Base-by-base conservation (phyloP, 2,329 filamentous ascomycete genomes). In the Colletotrichum endophyticum region DNA sequence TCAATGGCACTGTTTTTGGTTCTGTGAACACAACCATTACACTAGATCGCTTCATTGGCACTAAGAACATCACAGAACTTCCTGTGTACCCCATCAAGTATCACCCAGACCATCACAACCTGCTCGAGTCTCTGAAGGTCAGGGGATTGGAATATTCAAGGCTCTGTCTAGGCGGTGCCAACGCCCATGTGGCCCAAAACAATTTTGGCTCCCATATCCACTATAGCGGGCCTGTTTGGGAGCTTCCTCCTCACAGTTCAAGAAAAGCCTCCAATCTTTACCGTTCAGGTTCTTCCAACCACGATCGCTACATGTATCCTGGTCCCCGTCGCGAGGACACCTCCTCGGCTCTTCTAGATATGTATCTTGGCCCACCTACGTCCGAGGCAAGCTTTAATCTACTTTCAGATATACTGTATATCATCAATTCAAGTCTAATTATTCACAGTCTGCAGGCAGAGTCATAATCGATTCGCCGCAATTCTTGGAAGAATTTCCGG, bases 361-460 rank as follows among this genome's bases (percentile, higher is more conserved):
- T 22, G 44, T 49, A 2, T 49, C 44, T 49, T 22, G 11, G 44
- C 6, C 44, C 44, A 1, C 44, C 44, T 3, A 49, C 44, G 9
- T 49, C 44, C 9, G 44, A 49, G 44, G 44, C 19, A 49, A 49
- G 39, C 39, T 2, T 49, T 5, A 49, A n/a, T 49, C 19, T 49
- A 12, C 19, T 0, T 6, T n/a, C 39, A 44, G 8, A n/a, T 19
- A 0, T 4, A 44, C 1, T 44, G 8, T 19, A 2, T 9, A n/a
- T 44, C 39, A n/a, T 49, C 19, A 49, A 5, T 12, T n/a, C 1
- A 49, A n/a, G 8, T 49, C 39, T 49, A 49, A 49, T 22, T 12
- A 49, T 22, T 3, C 1, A 1, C 3, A 49, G 44, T 49, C 44
- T 49, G 1, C 6, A 1, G 11, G 44, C 44, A 49, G 19, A 2